phyloP scores from a whole-genome alignment of 1,284 basidiomycete species.

The Apiotrichum akiyoshidainum region DNA sequence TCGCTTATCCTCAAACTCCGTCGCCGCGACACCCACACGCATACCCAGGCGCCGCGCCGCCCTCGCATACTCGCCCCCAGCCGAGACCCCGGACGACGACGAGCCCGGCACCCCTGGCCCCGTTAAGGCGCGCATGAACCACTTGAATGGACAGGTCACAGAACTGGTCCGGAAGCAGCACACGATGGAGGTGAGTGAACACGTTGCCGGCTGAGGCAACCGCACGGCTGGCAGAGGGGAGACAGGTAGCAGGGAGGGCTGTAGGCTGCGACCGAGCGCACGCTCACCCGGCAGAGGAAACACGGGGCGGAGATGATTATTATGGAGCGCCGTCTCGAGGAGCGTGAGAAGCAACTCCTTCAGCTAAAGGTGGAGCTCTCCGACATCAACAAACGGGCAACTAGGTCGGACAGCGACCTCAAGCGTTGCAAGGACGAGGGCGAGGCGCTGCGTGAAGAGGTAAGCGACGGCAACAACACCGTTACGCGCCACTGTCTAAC shows the following conservation, averaged over 20 bases:
- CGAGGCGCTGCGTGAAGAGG: conserved; percentile 40
- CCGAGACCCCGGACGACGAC: conserved; percentile 2
- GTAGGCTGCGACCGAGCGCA: too few species aligned
- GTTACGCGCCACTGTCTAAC: background rate
- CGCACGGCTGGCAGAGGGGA: too few species aligned
- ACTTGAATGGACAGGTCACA: conserved; percentile 33
- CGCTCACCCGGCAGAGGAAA: conserved; percentile 19
- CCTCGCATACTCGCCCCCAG: background rate
- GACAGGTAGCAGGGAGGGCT: background rate
- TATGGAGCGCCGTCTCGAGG: conserved; percentile 2
- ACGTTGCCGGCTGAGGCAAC: background rate
- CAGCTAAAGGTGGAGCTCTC: conserved; percentile 4
- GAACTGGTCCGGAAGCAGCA: conserved; percentile 41
- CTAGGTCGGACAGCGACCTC: conserved; percentile 20
- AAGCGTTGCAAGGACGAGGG: conserved; percentile 26
- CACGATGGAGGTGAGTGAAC: conserved; percentile 26
- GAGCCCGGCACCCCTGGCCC: conserved; percentile 37
- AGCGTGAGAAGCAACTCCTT: conserved; percentile 7
- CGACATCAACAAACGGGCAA: conserved; percentile 7
- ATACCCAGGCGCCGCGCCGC: background rate
- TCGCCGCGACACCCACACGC: conserved; percentile 2
- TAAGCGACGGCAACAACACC: conserved; percentile 11
- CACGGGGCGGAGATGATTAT: conserved; percentile 19
- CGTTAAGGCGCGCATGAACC: conserved; percentile 31
- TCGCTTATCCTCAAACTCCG: background rate